phyloP scores from a whole-genome alignment of 108 stramenopile genomes.

The Nitzschia inconspicua region DNA sequence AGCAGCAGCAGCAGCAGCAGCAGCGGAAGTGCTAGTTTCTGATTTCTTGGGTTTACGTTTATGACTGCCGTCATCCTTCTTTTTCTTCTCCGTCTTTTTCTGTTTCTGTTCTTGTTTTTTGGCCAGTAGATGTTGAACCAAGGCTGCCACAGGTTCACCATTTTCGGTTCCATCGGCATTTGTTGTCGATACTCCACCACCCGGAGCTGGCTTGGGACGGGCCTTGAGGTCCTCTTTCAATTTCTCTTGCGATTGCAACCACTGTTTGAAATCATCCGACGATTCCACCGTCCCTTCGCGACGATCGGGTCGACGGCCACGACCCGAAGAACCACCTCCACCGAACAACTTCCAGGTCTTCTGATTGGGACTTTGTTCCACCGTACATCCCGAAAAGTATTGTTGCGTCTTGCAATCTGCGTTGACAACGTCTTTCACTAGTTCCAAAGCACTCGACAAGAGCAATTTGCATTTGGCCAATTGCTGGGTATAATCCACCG shows the following conservation, averaged over 20 bases:
- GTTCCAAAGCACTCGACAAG: slow-evolving; percentile 27
- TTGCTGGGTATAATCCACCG: slow-evolving; percentile 29
- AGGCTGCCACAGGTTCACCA: slow-evolving; percentile 29
- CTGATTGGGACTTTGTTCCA: slow-evolving; percentile 34
- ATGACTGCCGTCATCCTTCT: slow-evolving; percentile 13
- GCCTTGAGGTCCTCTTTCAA: slow-evolving; percentile 39
- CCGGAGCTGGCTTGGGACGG: slow-evolving; percentile 53
- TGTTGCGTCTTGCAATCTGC: slow-evolving; percentile 24
- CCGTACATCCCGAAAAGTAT: slow-evolving; percentile 17
- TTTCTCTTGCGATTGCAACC: slow-evolving; percentile 25
- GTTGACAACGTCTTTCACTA: slow-evolving; percentile 8
- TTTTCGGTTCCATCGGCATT: slow-evolving; percentile 1
- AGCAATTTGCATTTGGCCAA: slow-evolving; percentile 36
- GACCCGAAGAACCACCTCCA: slow-evolving; percentile 1
- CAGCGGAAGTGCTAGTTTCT: slow-evolving; percentile 1
- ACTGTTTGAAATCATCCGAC: slow-evolving; percentile 40
- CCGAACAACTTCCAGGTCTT: slow-evolving; percentile 40
- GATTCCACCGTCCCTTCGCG: slow-evolving; percentile 42
- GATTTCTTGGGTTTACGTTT: neutral
- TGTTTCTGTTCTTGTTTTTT: slow-evolving; percentile 40
- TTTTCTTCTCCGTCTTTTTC: slow-evolving; percentile 33
- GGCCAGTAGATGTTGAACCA: slow-evolving; percentile 45
- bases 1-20: neutral
- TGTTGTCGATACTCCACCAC: slow-evolving; percentile 28
- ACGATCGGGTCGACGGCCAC: slow-evolving; percentile 46